Evolutionary conservation across 495 filamentous ascomycete species (phyloP).

Genomic region (Penicillium robsamsonii): DNA sequence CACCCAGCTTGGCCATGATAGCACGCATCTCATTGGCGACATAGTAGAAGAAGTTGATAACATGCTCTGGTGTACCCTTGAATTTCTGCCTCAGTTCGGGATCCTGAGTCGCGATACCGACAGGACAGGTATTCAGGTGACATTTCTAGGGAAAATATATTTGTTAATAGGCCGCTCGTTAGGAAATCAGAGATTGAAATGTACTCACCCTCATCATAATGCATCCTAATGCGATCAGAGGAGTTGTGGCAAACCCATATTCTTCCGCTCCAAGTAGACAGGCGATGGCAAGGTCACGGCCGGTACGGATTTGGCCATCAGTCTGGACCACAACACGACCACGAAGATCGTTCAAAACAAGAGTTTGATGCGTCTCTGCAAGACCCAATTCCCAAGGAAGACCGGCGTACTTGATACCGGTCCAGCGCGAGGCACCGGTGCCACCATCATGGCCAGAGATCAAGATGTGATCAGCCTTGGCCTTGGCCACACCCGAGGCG

Average conservation of each 20-base stretch:
- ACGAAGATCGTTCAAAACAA: conserved; percentile 97
- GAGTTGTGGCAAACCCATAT: conserved; percentile 97
- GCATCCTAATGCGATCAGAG: conserved; percentile 95
- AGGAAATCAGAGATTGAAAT: background rate
- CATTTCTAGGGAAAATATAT: conserved; percentile 28
- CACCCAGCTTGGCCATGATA: conserved; percentile 96
- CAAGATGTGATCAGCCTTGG: conserved; percentile 95
- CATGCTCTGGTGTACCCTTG: conserved; percentile 89
- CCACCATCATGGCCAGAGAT: conserved; percentile 98
- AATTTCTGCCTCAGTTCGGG: conserved; percentile 95
- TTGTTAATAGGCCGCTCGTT: background rate
- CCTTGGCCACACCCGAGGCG: conserved; percentile 96
- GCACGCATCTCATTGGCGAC: conserved; percentile 95
- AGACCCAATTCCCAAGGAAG: conserved; percentile 98
- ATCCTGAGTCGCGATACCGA: conserved; percentile 97
- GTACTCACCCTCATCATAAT: conserved; percentile 78
- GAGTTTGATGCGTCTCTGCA: conserved; percentile 95
- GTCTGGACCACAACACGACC: conserved; percentile 97
- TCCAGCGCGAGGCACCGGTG: conserved; percentile 97
- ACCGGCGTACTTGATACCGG: conserved; percentile 99
- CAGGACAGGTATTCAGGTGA: conserved; percentile 82
- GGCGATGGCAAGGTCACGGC: conserved; percentile 93
- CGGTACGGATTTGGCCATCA: conserved; percentile 92
- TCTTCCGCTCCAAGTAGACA: conserved; percentile 96
- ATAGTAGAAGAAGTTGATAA: conserved; percentile 99